Base-by-base conservation (phyloP, 2,329 filamentous ascomycete genomes). In the Shiraia sp. region DNA sequence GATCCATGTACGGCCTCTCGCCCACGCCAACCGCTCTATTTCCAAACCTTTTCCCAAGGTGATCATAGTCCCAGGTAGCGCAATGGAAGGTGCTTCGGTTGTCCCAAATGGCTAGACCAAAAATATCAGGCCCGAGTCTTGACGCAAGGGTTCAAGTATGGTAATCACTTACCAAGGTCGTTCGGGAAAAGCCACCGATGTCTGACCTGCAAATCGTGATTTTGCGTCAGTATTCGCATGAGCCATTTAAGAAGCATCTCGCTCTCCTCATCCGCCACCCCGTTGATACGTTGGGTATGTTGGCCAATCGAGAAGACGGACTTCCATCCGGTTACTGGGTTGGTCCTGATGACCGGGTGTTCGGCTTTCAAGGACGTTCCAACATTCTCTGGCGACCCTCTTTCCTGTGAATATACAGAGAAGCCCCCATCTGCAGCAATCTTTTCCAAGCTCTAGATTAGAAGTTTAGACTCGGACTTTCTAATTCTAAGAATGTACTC, bases 21-120 rank as follows among this genome's bases (percentile, higher is more conserved):
- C 80, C 80, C 8, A 83, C 69, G 1, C 78, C 76, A 0, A 82
- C 79, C 1, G 75, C 79, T 2, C 81, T 66, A 51, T 81, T 75
- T 3, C 80, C 81, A 12, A 74, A 73, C n/a, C 80, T 68, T 17
- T 76, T 71, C 0, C 79, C 79, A 19, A 76, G 71, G 10, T 71
- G 72, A 14, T 74, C 73, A 32, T 84, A 85, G 52, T 86, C 83
- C 49, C 78, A 83, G 0, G 80, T 86, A 0, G 80, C 81, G 23
- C 76, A 77, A 49, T 83, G 80, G 51, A 79, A 81, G 0, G 72
- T 74, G 40, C 75, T 77, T 7, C 80, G 68, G 49, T 86, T 86
- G 56, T 87, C 83, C 83, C 83, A 87, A 43, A 87, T 82, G 1
- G 81, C 77, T 65, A 57, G 26, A 34, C n/a, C n/a, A n/a, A n/a